Conservation (phyloP, 2,329 filamentous ascomycete species). For the Diplocarpon rosae region DNA sequence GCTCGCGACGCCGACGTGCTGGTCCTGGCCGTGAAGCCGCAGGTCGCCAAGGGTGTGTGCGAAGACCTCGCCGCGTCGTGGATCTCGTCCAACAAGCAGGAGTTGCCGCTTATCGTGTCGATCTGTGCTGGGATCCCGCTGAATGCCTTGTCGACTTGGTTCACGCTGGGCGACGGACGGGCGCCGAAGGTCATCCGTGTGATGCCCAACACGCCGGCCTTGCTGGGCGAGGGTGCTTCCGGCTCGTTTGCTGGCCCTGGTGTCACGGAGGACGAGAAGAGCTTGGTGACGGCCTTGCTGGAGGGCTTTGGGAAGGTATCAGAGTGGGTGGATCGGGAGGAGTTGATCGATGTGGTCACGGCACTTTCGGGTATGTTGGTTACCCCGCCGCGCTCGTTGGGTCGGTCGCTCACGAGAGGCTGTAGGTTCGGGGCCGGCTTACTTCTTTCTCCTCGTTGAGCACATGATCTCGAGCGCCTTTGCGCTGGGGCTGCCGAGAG, state of each 20-base stretch:
- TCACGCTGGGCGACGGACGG: neutral
- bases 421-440: conserved; percentile 4
- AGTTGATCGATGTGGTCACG: conserved; percentile 7
- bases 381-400: neutral
- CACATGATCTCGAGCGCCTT: conserved; percentile 5
- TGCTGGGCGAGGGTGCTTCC: conserved; percentile 5
- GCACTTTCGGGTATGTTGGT: conserved; percentile 5
- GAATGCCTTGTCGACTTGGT: conserved; percentile 2
- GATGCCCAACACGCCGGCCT: conserved; percentile 5
- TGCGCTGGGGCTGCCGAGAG: conserved; percentile 4
- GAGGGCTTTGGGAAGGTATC: conserved; percentile 4
- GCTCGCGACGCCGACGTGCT: conserved; percentile 1
- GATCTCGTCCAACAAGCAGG: neutral
- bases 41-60: conserved; percentile 5
- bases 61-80: conserved; percentile 2
- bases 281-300: conserved; percentile 3
- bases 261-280: conserved; percentile 4
- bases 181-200: conserved; percentile 4
- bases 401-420: neutral
- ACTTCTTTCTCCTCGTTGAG: conserved; percentile 5
- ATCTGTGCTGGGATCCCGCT: conserved; percentile 5
- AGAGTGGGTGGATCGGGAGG: conserved; percentile 4
- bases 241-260: conserved; percentile 4
- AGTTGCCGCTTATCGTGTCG: conserved; percentile 5
- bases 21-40: conserved; percentile 5